Percentiles rank a stretch among this genome's conserved stretches.
phyloP scores from a whole-genome alignment of 208 protist genomes.

The Strigomonas culicis region DNA sequence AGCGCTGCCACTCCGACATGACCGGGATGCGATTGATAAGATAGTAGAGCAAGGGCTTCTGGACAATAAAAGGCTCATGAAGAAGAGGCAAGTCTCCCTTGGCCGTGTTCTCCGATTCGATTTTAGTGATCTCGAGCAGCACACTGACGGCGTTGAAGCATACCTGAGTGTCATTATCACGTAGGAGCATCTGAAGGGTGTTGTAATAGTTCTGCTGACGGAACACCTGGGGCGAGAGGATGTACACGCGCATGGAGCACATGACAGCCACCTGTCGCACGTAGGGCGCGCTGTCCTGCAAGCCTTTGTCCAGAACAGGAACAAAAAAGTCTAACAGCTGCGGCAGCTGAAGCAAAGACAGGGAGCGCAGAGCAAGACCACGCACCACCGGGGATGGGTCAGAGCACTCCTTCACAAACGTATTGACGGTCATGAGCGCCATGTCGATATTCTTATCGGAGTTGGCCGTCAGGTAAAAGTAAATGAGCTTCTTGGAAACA shows the following conservation, averaged over 20 bases:
- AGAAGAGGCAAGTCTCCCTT: conserved; percentile 7
- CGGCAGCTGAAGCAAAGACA: conserved; percentile 83
- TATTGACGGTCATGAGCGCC: conserved; percentile 95
- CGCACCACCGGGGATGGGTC: conserved; percentile 93
- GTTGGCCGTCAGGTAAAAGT: conserved; percentile 94
- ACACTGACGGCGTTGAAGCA: conserved; percentile 71
- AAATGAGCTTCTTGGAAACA: conserved; percentile 97
- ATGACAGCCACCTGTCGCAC: conserved; percentile 94
- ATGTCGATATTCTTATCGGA: conserved; percentile 90
- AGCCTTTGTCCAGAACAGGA: conserved; percentile 55
- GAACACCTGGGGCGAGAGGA: conserved; percentile 48
- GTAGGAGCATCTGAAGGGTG: conserved; percentile 49
- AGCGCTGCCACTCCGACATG: conserved; percentile 47
- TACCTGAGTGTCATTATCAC: conserved; percentile 87
- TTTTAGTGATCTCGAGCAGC: conserved; percentile 70
- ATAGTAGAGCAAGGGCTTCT: conserved; percentile 69
- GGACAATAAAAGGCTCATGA: conserved; percentile 32
- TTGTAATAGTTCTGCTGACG: conserved; percentile 47
- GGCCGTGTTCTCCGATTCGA: conserved; percentile 26
- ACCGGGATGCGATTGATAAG: conserved; percentile 83
- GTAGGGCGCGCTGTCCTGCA: conserved; percentile 88
- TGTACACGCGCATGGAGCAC: conserved; percentile 77
- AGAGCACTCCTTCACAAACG: conserved; percentile 92
- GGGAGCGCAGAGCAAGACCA: conserved; percentile 93
- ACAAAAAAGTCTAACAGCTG: conserved; percentile 78